Evolutionary conservation across 2,329 filamentous ascomycete species (phyloP).

Genomic region (Graphilbum fragrans): DNA sequence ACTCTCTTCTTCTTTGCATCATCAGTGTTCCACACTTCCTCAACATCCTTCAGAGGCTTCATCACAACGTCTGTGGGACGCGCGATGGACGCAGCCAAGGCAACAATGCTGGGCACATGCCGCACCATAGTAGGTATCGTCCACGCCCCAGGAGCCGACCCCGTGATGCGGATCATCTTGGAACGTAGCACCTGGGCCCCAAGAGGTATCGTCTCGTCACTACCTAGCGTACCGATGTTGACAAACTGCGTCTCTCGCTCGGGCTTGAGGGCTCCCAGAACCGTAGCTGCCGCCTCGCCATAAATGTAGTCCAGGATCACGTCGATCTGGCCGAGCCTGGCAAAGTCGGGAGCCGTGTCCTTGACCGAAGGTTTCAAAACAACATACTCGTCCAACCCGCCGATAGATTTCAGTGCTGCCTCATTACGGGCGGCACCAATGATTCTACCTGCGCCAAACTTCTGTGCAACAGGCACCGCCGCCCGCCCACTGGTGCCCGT

Average conservation of each 20-base stretch:
- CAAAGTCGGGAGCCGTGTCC: constrained; percentile 29
- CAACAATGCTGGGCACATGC: constrained; percentile 14
- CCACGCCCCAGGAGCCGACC: constrained; percentile 33
- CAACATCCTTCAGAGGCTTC: constrained; percentile 4
- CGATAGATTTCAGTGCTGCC: constrained; percentile 25
- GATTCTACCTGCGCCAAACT: constrained; percentile 34
- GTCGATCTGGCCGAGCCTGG: constrained; percentile 31
- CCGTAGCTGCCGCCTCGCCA: constrained; percentile 27
- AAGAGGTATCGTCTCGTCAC: constrained; percentile 22
- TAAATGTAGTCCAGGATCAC: constrained; percentile 47
- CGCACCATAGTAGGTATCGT: constrained; percentile 16
- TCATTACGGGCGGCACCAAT: constrained; percentile 38
- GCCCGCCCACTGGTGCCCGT: constrained; percentile 66
- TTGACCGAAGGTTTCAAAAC: constrained; percentile 25
- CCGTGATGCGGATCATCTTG: constrained; percentile 34
- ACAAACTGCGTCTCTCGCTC: constrained; percentile 34
- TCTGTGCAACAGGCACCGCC: constrained; percentile 33
- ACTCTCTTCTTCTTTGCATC: constrained; percentile 9
- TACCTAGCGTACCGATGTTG: constrained; percentile 34
- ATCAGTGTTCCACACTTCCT: constrained; percentile 5
- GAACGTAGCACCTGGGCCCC: constrained; percentile 31
- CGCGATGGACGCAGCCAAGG: constrained; percentile 2
- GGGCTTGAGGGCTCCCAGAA: constrained; percentile 25
- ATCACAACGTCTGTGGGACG: constrained; percentile 6
- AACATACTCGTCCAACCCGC: constrained; percentile 31